Evolutionary conservation across 345 rosid species (phyloP).

Genomic region (Physaria fendleri): DNA sequence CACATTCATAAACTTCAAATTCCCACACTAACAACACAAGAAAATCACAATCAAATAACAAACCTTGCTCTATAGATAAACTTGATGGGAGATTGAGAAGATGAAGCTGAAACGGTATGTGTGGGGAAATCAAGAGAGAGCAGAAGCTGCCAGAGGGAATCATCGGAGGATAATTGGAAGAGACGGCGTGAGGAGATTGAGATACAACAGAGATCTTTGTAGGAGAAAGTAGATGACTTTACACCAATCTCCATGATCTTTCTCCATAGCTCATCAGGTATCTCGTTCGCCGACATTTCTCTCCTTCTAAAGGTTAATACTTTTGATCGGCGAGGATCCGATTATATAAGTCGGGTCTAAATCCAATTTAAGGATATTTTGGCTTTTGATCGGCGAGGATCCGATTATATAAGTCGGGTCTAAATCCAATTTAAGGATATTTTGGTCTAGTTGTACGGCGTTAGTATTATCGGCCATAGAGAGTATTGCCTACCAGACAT

Average conservation of each 20-base stretch:
- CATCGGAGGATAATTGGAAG: slow-evolving; percentile 54
- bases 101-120: slow-evolving; percentile 17
- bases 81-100: slow-evolving; percentile 31
- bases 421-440: too few relatives aligned
- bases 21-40: neutral
- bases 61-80: slow-evolving; percentile 51
- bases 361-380: too few relatives aligned
- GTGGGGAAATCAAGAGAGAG: slow-evolving; percentile 46
- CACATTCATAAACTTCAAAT: neutral
- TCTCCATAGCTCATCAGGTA: slow-evolving; percentile 84
- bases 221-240: slow-evolving; percentile 33
- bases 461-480: too few relatives aligned
- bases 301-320: neutral
- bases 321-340: too few relatives aligned
- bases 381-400: neutral
- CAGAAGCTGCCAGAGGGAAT: slow-evolving; percentile 57
- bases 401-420: too few relatives aligned
- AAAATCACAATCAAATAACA: neutral
- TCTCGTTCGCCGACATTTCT: slow-evolving; percentile 31
- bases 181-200: slow-evolving; percentile 76
- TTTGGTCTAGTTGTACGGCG: too few relatives aligned
- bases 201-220: slow-evolving; percentile 70
- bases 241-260: slow-evolving; percentile 56
- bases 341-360: too few relatives aligned
- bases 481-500: too few relatives aligned